Conservation (phyloP, 306 rosid species). For the Citrullus mucosospermus region DNA sequence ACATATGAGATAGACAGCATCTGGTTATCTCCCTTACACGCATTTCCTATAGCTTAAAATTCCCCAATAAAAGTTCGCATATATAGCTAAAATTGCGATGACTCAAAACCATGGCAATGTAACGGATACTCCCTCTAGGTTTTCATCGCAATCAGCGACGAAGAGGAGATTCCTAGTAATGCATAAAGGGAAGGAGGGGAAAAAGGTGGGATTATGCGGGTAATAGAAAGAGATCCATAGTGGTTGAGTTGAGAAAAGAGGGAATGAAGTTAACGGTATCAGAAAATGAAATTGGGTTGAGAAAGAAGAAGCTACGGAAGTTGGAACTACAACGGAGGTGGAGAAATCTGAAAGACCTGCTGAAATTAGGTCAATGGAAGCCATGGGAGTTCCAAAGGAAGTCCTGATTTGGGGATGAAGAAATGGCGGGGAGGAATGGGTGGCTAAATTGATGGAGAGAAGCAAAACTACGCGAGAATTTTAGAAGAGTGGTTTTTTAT, state of each 20-base stretch:
- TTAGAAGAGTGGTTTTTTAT: background rate
- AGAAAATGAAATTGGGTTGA: background rate
- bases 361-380: conserved; percentile 1
- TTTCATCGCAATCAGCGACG: background rate
- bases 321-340: conserved; percentile 5
- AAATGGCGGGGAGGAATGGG: conserved; percentile 49
- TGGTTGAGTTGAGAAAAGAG: background rate
- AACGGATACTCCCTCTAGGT: background rate
- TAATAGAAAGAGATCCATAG: background rate
- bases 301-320: background rate
- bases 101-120: conserved; percentile 11
- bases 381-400: conserved; percentile 7
- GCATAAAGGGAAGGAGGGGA: background rate
- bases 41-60: conserved; percentile 25
- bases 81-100: background rate
- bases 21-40: conserved; percentile 22
- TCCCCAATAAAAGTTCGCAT: conserved; percentile 7
- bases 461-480: background rate
- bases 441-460: conserved; percentile 40
- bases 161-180: background rate
- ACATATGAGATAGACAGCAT: conserved; percentile 11
- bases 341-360: conserved; percentile 1
- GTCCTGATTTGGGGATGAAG: conserved; percentile 32
- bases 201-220: background rate
- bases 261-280: background rate